A percentile compares a stretch with the other conserved stretches of the same genome.
phyloP scores from a whole-genome alignment of 805 yeast genomes.

The Lipomyces yamanashiensis region DNA sequence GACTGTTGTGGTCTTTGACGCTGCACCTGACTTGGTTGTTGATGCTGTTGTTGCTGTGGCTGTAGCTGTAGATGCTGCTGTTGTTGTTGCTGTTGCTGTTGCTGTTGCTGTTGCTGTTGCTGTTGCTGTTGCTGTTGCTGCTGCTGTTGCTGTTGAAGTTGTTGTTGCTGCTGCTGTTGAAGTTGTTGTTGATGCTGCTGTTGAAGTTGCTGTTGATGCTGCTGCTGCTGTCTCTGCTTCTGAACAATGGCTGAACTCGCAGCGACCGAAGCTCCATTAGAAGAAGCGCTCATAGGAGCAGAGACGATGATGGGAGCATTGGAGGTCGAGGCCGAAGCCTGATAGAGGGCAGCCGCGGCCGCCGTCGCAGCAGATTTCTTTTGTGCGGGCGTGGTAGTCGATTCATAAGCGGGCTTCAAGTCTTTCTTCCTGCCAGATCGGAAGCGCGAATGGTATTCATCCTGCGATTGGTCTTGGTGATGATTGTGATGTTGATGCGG shows the following conservation, averaged over 20 bases:
- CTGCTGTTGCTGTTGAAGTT: background rate
- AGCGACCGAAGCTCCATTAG: conserved; percentile 2
- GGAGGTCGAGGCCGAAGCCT: conserved; percentile 4
- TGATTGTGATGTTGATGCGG: background rate
- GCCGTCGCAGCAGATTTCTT: conserved; percentile 16
- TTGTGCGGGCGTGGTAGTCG: conserved; percentile 1
- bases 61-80: background rate
- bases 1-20: background rate
- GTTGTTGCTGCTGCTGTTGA: conserved; percentile 1
- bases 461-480: background rate
- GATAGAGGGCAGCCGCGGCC: conserved; percentile 9
- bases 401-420: background rate
- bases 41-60: conserved; percentile 7
- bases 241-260: background rate
- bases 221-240: conserved; percentile 3
- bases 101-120: conserved; percentile 7
- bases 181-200: background rate
- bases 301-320: conserved; percentile 11
- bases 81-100: conserved; percentile 8
- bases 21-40: background rate
- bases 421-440: conserved; percentile 5
- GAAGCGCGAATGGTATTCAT: conserved; percentile 8
- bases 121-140: background rate
- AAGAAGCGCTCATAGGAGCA: background rate
- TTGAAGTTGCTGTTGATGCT: background rate